Evolutionary conservation across 2,329 filamentous ascomycete genomes (phyloP).

Genomic region (Penicillium sp.): DNA sequence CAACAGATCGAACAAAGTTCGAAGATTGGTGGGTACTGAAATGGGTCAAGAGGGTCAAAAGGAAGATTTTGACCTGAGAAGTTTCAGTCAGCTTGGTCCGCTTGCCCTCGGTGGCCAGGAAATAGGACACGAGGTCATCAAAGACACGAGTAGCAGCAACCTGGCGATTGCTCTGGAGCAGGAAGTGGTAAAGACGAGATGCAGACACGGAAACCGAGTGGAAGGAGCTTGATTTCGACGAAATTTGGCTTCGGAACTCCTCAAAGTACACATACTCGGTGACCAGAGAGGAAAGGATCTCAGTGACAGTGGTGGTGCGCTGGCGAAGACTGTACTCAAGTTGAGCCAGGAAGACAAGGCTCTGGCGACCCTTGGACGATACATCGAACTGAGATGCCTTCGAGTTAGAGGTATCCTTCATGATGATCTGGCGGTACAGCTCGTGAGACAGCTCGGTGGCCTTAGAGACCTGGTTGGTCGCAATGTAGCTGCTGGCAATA

Average conservation of each 20-base stretch:
- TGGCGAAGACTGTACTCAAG: slow-evolving; percentile 39
- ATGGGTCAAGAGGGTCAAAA: slow-evolving; percentile 30
- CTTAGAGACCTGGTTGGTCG: slow-evolving; percentile 29
- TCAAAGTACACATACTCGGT: slow-evolving; percentile 41
- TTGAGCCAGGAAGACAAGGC: slow-evolving; percentile 43
- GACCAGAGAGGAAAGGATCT: slow-evolving; percentile 42
- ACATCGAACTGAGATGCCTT: slow-evolving; percentile 30
- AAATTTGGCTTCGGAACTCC: slow-evolving; percentile 35
- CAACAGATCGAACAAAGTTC: slow-evolving; percentile 36
- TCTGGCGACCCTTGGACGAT: slow-evolving; percentile 31
- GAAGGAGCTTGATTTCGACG: slow-evolving; percentile 35
- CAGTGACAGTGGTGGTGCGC: slow-evolving; percentile 33
- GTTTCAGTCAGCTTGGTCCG: slow-evolving; percentile 24
- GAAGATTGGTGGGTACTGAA: slow-evolving; percentile 33
- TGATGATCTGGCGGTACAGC: slow-evolving; percentile 37
- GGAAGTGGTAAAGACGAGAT: slow-evolving; percentile 33
- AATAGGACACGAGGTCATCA: slow-evolving; percentile 30
- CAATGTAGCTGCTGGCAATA: slow-evolving; percentile 37
- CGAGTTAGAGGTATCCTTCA: slow-evolving; percentile 31
- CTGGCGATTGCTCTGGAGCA: slow-evolving; percentile 24
- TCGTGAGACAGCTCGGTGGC: slow-evolving; percentile 34
- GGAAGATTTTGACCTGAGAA: slow-evolving; percentile 29
- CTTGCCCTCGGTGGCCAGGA: slow-evolving; percentile 30
- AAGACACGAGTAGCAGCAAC: slow-evolving; percentile 25
- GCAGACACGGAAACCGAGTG: slow-evolving; percentile 33